Evolutionary conservation across 1,284 basidiomycete species (phyloP).

Genomic region (Fomitopsis pinicola): DNA sequence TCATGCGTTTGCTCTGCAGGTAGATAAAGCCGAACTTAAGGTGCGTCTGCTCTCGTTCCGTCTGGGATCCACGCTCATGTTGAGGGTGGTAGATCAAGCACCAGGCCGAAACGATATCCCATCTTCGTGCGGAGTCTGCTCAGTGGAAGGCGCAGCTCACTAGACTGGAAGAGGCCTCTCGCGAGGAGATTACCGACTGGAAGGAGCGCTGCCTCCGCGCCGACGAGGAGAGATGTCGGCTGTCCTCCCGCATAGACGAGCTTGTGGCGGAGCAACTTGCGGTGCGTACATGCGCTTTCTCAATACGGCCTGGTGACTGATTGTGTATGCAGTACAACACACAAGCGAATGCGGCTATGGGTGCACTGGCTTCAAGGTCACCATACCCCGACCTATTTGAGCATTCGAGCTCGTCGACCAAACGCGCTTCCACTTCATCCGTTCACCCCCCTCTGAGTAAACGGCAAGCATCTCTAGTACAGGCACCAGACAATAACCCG

Average conservation of each 20-base stretch:
- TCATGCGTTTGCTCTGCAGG: constrained; percentile 29
- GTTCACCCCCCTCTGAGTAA: constrained; percentile 8
- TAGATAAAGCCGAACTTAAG: constrained; percentile 52
- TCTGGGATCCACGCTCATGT: neutral
- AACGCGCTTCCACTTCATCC: constrained; percentile 21
- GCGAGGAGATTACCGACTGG: constrained; percentile 51
- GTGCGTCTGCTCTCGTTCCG: constrained; percentile 32
- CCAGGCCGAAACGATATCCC: constrained; percentile 54
- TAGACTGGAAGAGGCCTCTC: constrained; percentile 42
- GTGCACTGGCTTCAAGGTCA: constrained; percentile 8
- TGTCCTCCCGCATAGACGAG: constrained; percentile 53
- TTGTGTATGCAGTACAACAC: constrained; percentile 5
- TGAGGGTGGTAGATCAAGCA: constrained; percentile 42
- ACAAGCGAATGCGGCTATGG: constrained; percentile 5
- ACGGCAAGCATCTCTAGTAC: neutral
- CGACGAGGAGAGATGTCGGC: constrained; percentile 54
- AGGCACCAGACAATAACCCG: constrained; percentile 1
- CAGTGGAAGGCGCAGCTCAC: constrained; percentile 72
- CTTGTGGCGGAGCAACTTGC: constrained; percentile 43
- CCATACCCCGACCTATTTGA: constrained; percentile 14
- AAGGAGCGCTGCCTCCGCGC: constrained; percentile 68
- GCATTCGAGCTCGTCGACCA: constrained; percentile 18
- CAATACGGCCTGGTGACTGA: neutral
- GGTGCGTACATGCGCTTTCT: constrained; percentile 11
- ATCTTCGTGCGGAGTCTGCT: constrained; percentile 54